Percentiles rank a stretch among this genome's conserved stretches.
Evolutionary conservation across 108 stramenopile genomes (phyloP).

Genomic region (Fragilariopsis cylindrus): DNA sequence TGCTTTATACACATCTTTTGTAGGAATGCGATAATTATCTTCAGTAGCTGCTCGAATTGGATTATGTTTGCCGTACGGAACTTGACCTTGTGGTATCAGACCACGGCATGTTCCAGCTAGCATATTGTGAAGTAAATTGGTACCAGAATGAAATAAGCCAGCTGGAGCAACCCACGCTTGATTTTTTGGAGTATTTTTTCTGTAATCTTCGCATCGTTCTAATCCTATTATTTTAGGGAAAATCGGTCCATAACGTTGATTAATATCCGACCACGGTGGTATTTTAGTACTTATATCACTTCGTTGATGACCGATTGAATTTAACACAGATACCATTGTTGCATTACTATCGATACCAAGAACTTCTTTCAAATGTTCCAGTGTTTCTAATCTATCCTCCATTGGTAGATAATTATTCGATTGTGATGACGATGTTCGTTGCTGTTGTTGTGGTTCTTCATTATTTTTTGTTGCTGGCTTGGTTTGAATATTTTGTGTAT

Average conservation of each 20-base stretch:
- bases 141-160: slow-evolving; percentile 66
- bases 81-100: not conserved
- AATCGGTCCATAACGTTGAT: not conserved
- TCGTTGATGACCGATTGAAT: not conserved
- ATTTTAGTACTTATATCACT: not conserved
- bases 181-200: slow-evolving; percentile 11
- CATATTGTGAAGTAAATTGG: slow-evolving; percentile 53
- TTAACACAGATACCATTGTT: not conserved
- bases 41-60: slow-evolving; percentile 59
- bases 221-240: not conserved
- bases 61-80: not conserved
- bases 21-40: slow-evolving; percentile 43
- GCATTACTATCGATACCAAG: not conserved
- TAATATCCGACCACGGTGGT: not conserved
- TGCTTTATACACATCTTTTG: not conserved
- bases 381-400: not conserved
- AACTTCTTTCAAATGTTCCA: not conserved
- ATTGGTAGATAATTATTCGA: not conserved
- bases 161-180: slow-evolving; percentile 47
- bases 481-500: not conserved
- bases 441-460: not conserved
- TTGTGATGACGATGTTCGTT: not conserved
- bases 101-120: slow-evolving; percentile 43
- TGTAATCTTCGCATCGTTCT: not conserved
- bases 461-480: not conserved